phyloP scores from a whole-genome alignment of 805 yeast species.

The Tetrapisispora taiwanensis region DNA sequence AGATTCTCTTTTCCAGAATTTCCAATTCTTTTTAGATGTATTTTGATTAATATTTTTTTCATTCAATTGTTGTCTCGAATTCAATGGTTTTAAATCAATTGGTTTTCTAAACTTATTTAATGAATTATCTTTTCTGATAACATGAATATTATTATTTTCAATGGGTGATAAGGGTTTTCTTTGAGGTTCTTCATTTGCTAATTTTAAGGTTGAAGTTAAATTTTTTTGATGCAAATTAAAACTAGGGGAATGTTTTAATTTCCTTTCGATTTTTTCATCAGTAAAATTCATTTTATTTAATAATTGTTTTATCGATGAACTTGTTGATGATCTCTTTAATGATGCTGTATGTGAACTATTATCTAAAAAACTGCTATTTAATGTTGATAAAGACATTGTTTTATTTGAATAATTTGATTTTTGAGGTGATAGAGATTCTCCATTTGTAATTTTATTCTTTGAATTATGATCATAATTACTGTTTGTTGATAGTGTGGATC shows the following conservation, averaged over 20 bases:
- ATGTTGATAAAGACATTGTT: conserved; percentile 9
- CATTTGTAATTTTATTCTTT: conserved; percentile 1
- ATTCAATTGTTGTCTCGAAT: not conserved
- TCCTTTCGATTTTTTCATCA: conserved; percentile 13
- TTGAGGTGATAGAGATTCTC: conserved; percentile 3
- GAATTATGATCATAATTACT: conserved; percentile 10
- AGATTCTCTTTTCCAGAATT: conserved; percentile 26
- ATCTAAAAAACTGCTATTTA: not conserved
- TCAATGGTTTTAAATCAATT: not conserved
- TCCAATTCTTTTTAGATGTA: conserved; percentile 20
- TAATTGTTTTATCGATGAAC: conserved; percentile 25
- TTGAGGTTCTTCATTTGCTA: not conserved
- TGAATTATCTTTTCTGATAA: conserved; percentile 6
- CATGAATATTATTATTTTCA: conserved; percentile 1
- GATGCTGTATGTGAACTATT: not conserved
- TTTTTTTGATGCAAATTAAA: not conserved
- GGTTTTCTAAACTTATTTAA: not conserved
- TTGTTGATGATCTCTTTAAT: conserved; percentile 24
- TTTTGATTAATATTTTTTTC: conserved; percentile 12
- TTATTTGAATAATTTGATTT: conserved; percentile 4
- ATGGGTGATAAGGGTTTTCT: conserved; percentile 12
- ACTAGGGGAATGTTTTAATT: not conserved
- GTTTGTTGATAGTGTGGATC: conserved; percentile 23
- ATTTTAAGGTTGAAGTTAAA: not conserved
- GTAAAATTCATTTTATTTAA: conserved; percentile 20